Evolutionary conservation across 306 rosid genomes (phyloP), one percentile per base, ranked within the genome.

Genomic region (Citrullus mucosospermus): DNA sequence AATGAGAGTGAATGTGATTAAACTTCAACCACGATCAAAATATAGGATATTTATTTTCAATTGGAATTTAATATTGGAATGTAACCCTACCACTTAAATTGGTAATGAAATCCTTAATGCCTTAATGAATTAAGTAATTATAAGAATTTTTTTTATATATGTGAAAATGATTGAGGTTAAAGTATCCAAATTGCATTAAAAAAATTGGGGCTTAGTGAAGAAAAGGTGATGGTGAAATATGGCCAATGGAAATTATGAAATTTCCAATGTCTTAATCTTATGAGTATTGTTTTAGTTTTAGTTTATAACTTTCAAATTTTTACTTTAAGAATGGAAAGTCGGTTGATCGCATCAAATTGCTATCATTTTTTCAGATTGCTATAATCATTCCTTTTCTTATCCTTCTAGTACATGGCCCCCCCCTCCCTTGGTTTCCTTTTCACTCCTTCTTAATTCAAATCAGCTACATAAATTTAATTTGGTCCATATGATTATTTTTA

Each of bases 341-440:
- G 96, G 97, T 88, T 77, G 90, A 88, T 90, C 89, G 86, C 84
- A 90, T 92, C 86, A 76, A 79, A 83, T 82, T 84, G 92, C 84
- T 84, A 89, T 89, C 89, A 90, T 89, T 89, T 87, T 78, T 73
- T 83, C 79, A 83, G 90, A 90, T 90, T 85, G 86, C 82, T 70
- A 69, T 87, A 85, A 86, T 86, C 71, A 87, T 84, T 84, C 17
- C 2, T 59, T 22, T 22, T 11, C 8, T 9, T 51, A 51, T 51
- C 56, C 48, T 79, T 74, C 80, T 71, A 78, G 63, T 67, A 81
- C 7, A 81, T 30, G 84, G 88, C 90, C 91, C 22, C 89, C 89
- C 1, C 84, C 61, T 80, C 1, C 84, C 61, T 80, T 4, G 9
- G 1, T 28, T 16, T 34, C 44, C 32, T 59, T 20, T 36, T 59